Percentiles rank a stretch among this genome's conserved stretches.
These are phyloP conservation scores for Penicillium concentricum DNA, from an alignment of 2,329 filamentous ascomycete species.

Conservation along the genomic window DNA sequence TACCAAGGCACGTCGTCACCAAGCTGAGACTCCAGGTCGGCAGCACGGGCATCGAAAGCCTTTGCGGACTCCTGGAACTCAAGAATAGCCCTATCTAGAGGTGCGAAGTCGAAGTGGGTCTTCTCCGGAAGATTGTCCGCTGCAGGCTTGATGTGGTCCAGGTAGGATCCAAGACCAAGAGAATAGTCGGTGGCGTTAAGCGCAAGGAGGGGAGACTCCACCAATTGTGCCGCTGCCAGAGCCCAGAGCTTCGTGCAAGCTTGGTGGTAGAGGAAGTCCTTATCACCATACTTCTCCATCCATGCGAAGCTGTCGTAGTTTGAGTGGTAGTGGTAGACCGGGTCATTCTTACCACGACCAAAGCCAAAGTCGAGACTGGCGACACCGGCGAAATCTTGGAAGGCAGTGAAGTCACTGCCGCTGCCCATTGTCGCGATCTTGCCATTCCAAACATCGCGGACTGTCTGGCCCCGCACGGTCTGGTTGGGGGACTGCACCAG, in stretches of 20 bases:
- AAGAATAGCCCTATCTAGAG: conserved; percentile 51
- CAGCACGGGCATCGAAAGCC: conserved; percentile 53
- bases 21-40: conserved; percentile 49
- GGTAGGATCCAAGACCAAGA: conserved; percentile 50
- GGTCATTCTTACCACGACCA: conserved; percentile 40
- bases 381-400: conserved; percentile 70
- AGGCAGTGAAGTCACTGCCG: conserved; percentile 72
- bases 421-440: conserved; percentile 66
- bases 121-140: conserved; percentile 26
- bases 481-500: conserved; percentile 72
- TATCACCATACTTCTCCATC: conserved; percentile 78
- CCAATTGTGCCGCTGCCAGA: conserved; percentile 60
- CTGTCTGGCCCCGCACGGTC: conserved; percentile 65
- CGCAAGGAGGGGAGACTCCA: conserved; percentile 61
- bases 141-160: conserved; percentile 33
- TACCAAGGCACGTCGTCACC: conserved; percentile 69
- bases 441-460: conserved; percentile 66
- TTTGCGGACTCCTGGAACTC: conserved; percentile 50
- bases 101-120: conserved; percentile 41
- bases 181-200: conserved; percentile 67
- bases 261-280: conserved; percentile 58
- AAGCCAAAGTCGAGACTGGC: conserved; percentile 66
- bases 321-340: conserved; percentile 72
- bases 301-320: conserved; percentile 84
- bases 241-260: conserved; percentile 66